Base-by-base conservation (phyloP, 441 rosid genomes). In the Gossypium laxum region DNA sequence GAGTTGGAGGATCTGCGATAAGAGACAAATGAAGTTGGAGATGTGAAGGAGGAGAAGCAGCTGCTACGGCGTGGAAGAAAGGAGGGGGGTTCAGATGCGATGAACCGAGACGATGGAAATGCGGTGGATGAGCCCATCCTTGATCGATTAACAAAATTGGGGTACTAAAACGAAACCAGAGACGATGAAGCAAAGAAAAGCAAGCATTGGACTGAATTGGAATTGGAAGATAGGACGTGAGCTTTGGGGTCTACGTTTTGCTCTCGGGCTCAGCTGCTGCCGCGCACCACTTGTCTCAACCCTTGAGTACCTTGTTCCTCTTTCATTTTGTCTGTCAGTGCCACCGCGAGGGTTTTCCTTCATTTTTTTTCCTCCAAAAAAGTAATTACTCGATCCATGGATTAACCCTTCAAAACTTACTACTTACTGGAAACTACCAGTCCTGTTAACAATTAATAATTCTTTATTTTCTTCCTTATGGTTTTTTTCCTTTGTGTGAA, bases 21-120 rank as follows among this genome's bases (percentile, higher is more conserved):
- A 47, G 66, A 41, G 68, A 77, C 54, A 68, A 74, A 41, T 14
- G 73, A 17, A 59, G 19, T 30, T 0, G 79, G 80, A 14, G 82
- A 72, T 3, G 69, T 47, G 74, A 80, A 75, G n/a, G 79, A 14
- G 63, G 82, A 74, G n/a, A 71, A 60, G 61, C 32, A 24, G 70
- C 11, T 54, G 73, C 52, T 18, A 54, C 80, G 94, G 74, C 76
- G 83, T 1, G 73, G 89, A n/a, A 73, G 14, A 18, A 84, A 74
- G 63, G 80, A 71, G 60, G 71, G 75, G 52, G 79, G n/a, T 43
- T 48, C 17, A 2, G 66, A 45, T 10, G 82, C 77, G 67, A 75
- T 60, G 74, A 81, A 15, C 61, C 78, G 74, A 5, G 68, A 78
- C 1, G 80, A 72, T 26, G 82, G 72, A 26, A 81, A 71, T 2